Evolutionary conservation across 176 grass and related monocot species (phyloP).

Genomic region (Oryza officinalis): DNA sequence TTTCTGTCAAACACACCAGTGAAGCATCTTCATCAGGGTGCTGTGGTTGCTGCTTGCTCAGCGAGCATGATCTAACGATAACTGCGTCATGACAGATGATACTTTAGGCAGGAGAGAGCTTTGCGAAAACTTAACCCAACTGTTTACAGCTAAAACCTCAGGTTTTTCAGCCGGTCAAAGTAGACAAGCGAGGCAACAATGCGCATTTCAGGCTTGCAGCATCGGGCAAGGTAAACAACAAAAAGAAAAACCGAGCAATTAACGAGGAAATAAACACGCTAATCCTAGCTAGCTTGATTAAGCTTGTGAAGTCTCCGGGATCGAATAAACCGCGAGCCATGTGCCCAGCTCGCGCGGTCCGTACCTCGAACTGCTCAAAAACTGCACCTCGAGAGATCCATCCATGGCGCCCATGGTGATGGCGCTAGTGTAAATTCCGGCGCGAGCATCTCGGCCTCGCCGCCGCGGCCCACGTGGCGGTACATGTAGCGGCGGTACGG

Average conservation of each 20-base stretch:
- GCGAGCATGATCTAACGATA: too few relatives aligned
- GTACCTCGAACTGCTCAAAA: conserved; percentile 27
- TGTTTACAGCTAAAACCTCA: background rate
- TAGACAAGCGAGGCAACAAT: background rate
- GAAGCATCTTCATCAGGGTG: too few relatives aligned
- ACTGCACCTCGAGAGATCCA: background rate
- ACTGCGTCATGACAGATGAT: too few relatives aligned
- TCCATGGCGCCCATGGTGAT: background rate
- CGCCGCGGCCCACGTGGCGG: conserved; percentile 30
- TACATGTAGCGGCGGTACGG: background rate
- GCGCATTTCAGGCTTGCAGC: background rate
- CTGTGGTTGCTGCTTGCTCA: too few relatives aligned
- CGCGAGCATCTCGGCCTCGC: background rate
- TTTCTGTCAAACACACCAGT: too few relatives aligned
- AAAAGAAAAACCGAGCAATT: background rate
- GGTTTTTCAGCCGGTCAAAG: background rate
- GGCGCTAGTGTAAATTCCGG: background rate
- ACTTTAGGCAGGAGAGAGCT: too few relatives aligned
- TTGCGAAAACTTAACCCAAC: background rate
- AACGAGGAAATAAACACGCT: too few relatives aligned
- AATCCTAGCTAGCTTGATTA: background rate
- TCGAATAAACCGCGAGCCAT: conserved; percentile 5
- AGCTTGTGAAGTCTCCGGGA: background rate
- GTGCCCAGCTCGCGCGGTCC: conserved; percentile 28
- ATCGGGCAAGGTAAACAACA: background rate